phyloP scores from a whole-genome alignment of 306 rosid genomes.

The Gastrolobium villosum region DNA sequence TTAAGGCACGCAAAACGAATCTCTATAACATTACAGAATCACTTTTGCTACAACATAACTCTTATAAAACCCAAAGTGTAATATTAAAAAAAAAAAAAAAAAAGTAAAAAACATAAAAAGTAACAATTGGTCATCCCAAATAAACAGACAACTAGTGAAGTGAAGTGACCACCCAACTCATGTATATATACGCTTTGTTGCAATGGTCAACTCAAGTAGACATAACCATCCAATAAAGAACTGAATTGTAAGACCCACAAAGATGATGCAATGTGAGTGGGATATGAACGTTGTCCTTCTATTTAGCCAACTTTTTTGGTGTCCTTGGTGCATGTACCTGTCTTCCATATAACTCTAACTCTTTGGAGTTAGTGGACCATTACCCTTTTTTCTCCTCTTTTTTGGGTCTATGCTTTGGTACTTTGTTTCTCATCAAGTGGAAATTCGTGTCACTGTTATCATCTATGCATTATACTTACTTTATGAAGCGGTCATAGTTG shows the following conservation, averaged over 20 bases:
- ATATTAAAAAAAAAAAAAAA: no score
- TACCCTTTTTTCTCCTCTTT: neutral
- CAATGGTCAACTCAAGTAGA: constrained; percentile 29
- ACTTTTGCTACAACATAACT: no score
- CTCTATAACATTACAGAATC: no score
- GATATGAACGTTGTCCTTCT: constrained; percentile 18
- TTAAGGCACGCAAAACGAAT: no score
- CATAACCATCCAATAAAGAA: constrained; percentile 23
- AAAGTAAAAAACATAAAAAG: no score
- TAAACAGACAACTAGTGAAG: neutral
- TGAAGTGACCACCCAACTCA: neutral
- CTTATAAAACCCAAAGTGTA: no score
- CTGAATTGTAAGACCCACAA: constrained; percentile 24
- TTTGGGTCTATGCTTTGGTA: constrained; percentile 6
- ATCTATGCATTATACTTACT: constrained; percentile 9
- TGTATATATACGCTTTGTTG: no score
- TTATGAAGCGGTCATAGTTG: constrained; percentile 56
- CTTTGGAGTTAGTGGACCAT: constrained; percentile 40
- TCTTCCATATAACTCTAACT: constrained; percentile 52
- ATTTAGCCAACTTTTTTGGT: constrained; percentile 39
- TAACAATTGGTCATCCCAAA: neutral
- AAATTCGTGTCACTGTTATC: constrained; percentile 28
- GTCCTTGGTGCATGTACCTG: constrained; percentile 45
- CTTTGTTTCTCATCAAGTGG: constrained; percentile 41
- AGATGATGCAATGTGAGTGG: constrained; percentile 29